These are phyloP conservation scores for Earliella scabrosa DNA, from an alignment of 1,284 basidiomycete species.

Conservation along the genomic window DNA sequence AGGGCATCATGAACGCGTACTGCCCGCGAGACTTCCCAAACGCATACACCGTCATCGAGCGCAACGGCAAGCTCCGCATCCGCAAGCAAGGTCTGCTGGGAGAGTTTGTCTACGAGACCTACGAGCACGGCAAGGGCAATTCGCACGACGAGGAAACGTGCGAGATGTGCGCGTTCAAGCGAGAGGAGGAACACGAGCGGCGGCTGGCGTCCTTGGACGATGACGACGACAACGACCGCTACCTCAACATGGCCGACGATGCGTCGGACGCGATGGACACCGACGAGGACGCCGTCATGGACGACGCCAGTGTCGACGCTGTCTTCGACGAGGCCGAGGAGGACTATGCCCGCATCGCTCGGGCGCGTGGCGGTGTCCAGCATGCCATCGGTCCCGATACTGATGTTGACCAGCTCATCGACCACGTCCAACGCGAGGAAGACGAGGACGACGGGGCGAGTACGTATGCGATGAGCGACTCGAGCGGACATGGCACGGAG, in stretches of 20 bases:
- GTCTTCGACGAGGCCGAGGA: not conserved
- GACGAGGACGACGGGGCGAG: conserved; percentile 14
- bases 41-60: conserved; percentile 23
- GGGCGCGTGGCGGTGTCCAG: conserved; percentile 27
- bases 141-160: conserved; percentile 50
- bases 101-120: conserved; percentile 40
- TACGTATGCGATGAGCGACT: not conserved
- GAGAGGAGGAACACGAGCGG: conserved; percentile 26
- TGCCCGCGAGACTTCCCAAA: conserved; percentile 40
- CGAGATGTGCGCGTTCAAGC: conserved; percentile 24
- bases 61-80: conserved; percentile 13
- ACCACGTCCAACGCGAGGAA: conserved; percentile 22
- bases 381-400: conserved; percentile 31
- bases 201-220: not conserved
- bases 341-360: conserved; percentile 22
- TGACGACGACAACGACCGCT: not conserved
- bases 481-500: conserved; percentile 17
- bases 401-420: conserved; percentile 26
- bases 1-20: conserved; percentile 59
- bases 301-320: not conserved
- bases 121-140: conserved; percentile 35
- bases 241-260: no score
- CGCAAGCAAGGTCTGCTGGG: not conserved
- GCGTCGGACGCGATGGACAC: not conserved
- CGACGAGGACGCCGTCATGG: not conserved